Conservation (phyloP, 179 eudicot species). For the Amaranthus tricolor region DNA sequence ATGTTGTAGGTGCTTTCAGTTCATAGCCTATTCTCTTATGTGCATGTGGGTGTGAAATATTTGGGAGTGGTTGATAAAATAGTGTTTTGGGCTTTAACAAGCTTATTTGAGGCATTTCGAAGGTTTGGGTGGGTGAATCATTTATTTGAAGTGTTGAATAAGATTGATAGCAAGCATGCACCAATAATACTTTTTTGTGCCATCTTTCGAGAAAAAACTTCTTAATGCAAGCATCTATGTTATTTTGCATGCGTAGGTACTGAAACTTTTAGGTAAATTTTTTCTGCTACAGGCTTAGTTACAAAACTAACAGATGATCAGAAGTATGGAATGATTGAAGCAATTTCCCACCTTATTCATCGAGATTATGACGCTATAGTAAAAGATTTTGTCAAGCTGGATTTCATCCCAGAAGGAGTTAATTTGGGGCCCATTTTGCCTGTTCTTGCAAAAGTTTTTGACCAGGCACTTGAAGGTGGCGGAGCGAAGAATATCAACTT, state of each 20-base stretch:
- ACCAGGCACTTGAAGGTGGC: conserved; percentile 99
- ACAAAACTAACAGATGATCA: conserved; percentile 96
- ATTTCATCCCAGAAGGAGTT: conserved; percentile 89
- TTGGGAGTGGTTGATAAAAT: too few species aligned
- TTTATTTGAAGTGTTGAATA: neutral
- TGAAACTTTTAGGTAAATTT: conserved; percentile 19
- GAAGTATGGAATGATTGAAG: conserved; percentile 99
- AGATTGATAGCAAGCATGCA: neutral
- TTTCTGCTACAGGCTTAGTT: conserved; percentile 66
- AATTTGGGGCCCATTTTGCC: conserved; percentile 93
- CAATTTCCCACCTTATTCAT: conserved; percentile 96
- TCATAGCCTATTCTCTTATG: conserved; percentile 3
- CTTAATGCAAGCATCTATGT: neutral
- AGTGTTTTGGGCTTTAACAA: too few species aligned
- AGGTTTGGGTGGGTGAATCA: too few species aligned
- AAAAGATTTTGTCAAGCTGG: conserved; percentile 92
- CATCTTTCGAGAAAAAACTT: conserved; percentile 3
- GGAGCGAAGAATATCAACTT: conserved; percentile 97
- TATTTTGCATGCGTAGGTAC: neutral
- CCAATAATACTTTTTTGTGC: neutral
- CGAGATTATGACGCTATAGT: conserved; percentile 95
- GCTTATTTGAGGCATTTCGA: too few species aligned
- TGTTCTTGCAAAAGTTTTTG: conserved; percentile 96
- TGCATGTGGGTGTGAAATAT: neutral
- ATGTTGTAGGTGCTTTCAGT: conserved; percentile 6